phyloP scores from a whole-genome alignment of 805 yeast genomes.

The Candida oleophila region DNA sequence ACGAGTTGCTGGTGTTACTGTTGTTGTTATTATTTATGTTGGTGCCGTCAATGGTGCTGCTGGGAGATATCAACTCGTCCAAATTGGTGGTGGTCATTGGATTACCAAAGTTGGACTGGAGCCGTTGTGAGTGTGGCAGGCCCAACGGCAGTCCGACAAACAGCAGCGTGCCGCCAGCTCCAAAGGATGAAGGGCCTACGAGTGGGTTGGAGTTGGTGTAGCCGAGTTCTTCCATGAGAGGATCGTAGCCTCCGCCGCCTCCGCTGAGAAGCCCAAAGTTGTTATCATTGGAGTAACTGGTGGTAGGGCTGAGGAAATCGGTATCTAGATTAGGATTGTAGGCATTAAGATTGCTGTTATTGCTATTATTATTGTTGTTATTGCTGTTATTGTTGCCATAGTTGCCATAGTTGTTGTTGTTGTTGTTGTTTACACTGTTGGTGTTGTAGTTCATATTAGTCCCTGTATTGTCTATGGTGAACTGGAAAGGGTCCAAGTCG shows the following conservation, averaged over 20 bases:
- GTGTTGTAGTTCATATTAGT: not conserved
- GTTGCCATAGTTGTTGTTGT: not conserved
- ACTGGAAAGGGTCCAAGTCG: constrained; percentile 5
- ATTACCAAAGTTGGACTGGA: constrained; percentile 11
- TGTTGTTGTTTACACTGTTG: not conserved
- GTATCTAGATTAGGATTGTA: not conserved
- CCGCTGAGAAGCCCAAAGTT: constrained; percentile 2
- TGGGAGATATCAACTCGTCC: constrained; percentile 40
- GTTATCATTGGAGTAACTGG: constrained; percentile 5
- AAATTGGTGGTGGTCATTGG: constrained; percentile 23
- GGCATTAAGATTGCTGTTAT: not conserved
- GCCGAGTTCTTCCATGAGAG: constrained; percentile 4
- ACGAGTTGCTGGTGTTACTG: constrained; percentile 14
- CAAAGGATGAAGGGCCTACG: not conserved
- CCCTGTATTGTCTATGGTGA: not conserved
- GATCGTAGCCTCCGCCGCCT: constrained; percentile 3
- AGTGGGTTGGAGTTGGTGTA: not conserved
- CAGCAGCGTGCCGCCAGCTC: not conserved
- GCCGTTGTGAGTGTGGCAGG: not conserved
- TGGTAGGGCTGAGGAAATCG: constrained; percentile 4
- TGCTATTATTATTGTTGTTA: not conserved
- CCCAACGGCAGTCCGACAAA: constrained; percentile 4
- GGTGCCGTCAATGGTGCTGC: constrained; percentile 11
- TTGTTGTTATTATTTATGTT: constrained; percentile 6
- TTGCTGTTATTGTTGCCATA: not conserved